A percentile compares a stretch with the other conserved stretches of the same genome.
Evolutionary conservation across 495 filamentous ascomycete genomes (phyloP).

Genomic region (Neurospora sp.): DNA sequence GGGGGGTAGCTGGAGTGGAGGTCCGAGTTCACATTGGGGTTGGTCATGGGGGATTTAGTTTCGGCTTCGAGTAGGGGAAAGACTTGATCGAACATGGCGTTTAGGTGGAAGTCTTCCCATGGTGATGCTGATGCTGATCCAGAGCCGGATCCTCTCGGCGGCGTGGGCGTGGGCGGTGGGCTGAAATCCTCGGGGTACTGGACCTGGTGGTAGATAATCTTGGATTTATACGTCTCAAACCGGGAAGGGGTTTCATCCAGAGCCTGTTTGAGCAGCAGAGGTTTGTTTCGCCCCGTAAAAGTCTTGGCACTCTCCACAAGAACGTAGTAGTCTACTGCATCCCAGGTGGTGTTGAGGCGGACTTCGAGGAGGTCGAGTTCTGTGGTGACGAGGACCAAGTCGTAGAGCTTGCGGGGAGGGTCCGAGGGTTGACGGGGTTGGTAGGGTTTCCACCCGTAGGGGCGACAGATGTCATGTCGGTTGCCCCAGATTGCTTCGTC

Average conservation of each 20-base stretch:
- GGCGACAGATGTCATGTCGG: constrained; percentile 23
- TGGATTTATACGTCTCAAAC: constrained; percentile 34
- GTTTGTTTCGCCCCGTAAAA: constrained; percentile 41
- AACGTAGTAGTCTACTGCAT: constrained; percentile 47
- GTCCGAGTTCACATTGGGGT: background rate
- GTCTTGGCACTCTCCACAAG: constrained; percentile 41
- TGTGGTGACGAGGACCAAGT: constrained; percentile 44
- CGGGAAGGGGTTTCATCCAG: constrained; percentile 22
- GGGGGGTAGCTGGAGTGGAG: background rate
- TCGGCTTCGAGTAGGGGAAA: constrained; percentile 31
- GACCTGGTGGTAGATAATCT: constrained; percentile 47
- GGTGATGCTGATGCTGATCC: background rate
- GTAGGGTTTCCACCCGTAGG: constrained; percentile 33
- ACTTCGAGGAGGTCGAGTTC: constrained; percentile 51
- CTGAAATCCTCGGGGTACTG: constrained; percentile 29
- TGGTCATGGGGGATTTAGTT: background rate
- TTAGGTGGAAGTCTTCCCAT: constrained; percentile 40
- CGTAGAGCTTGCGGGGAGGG: constrained; percentile 40
- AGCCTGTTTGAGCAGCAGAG: constrained; percentile 26
- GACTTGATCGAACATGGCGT: constrained; percentile 40
- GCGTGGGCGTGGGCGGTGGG: constrained; percentile 9
- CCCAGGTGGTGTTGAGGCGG: constrained; percentile 40
- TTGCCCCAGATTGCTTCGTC: background rate
- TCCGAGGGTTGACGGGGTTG: background rate
- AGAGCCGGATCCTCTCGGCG: constrained; percentile 25